phyloP scores from a whole-genome alignment of 768 basidiomycete species.

The Leucosporidium scottii region DNA sequence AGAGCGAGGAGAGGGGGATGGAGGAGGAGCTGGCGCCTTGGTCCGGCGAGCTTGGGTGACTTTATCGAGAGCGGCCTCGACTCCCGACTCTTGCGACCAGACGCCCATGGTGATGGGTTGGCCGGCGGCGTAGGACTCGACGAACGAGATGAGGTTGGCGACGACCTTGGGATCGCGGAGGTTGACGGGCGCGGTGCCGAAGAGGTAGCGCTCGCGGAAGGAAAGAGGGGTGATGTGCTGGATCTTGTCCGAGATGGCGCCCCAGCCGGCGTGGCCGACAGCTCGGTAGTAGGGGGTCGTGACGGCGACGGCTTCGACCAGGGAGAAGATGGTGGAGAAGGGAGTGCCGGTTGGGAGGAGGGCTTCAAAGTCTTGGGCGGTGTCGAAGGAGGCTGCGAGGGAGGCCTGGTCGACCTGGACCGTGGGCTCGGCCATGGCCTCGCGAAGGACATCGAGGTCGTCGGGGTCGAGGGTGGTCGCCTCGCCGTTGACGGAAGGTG shows the following conservation, averaged over 20 bases:
- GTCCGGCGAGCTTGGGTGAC: conserved; percentile 35
- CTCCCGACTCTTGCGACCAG: conserved; percentile 43
- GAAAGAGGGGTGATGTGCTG: conserved; percentile 39
- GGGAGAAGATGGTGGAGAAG: conserved; percentile 41
- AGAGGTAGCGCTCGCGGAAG: conserved; percentile 40
- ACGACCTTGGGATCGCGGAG: conserved; percentile 39
- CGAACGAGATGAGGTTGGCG: conserved; percentile 41
- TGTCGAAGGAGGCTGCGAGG: conserved; percentile 2
- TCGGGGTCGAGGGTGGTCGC: conserved; percentile 62
- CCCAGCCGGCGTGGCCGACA: conserved; percentile 27
- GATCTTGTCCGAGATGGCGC: conserved; percentile 38
- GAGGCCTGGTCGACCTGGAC: conserved; percentile 31
- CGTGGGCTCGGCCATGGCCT: conserved; percentile 53
- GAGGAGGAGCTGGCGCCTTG: background rate
- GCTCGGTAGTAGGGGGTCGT: conserved; percentile 39
- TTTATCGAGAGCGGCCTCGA: conserved; percentile 47
- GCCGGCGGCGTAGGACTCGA: conserved; percentile 46
- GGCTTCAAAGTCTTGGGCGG: conserved; percentile 34
- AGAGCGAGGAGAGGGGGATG: background rate
- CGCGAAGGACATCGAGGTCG: conserved; percentile 58
- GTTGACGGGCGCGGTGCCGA: conserved; percentile 43
- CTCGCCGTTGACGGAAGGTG: conserved; percentile 50
- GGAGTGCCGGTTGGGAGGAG: conserved; percentile 42
- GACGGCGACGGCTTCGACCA: conserved; percentile 38
- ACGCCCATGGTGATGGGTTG: conserved; percentile 48